These are phyloP conservation scores for Mentha longifolia DNA, from an alignment of 257 asterid genomes.

Conservation along the genomic window DNA sequence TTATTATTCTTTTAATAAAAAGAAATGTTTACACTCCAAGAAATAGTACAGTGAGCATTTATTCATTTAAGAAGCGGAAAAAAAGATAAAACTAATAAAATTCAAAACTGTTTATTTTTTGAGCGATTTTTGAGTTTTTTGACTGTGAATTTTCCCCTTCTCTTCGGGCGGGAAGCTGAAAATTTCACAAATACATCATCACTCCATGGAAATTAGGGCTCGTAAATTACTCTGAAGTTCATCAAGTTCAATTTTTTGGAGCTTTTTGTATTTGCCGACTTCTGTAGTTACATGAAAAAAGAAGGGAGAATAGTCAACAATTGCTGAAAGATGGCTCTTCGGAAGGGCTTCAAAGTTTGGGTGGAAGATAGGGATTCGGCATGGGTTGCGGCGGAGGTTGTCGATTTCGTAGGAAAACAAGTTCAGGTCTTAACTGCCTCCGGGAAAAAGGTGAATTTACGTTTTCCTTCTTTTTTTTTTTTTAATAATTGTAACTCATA, in stretches of 20 bases:
- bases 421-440: constrained; percentile 69
- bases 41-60: constrained; percentile 29
- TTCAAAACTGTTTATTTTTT: constrained; percentile 12
- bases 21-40: constrained; percentile 6
- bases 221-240: constrained; percentile 32
- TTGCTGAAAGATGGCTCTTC: constrained; percentile 59
- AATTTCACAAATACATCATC: constrained; percentile 29
- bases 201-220: constrained; percentile 57
- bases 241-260: constrained; percentile 25
- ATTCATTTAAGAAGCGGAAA: constrained; percentile 21
- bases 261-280: background rate
- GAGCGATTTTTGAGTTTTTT: constrained; percentile 27
- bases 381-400: constrained; percentile 82
- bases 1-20: background rate
- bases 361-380: constrained; percentile 76
- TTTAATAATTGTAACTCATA: background rate
- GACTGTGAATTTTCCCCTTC: constrained; percentile 32
- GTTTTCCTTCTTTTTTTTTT: background rate
- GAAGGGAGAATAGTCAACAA: background rate
- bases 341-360: constrained; percentile 89
- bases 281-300: constrained; percentile 31
- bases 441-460: constrained; percentile 68
- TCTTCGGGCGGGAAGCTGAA: constrained; percentile 81
- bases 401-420: constrained; percentile 69
- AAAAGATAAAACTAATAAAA: constrained; percentile 30